These are phyloP conservation scores for Nigrospora oryzae DNA, from an alignment of 2,329 filamentous ascomycete genomes.

Conservation along the genomic window DNA sequence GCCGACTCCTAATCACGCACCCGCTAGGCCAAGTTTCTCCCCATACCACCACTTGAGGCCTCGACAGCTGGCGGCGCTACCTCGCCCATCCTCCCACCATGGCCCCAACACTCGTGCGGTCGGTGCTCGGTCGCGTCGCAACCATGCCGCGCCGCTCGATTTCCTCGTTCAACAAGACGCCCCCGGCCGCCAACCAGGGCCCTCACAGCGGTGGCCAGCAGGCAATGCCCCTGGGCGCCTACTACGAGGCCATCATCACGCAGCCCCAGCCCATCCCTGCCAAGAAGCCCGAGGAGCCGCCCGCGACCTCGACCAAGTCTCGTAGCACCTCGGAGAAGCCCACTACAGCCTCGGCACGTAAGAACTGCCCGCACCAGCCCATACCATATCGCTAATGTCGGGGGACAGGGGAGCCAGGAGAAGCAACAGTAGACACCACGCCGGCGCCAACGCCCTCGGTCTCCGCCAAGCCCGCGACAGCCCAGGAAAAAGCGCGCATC, in stretches of 20 bases:
- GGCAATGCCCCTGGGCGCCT: conserved; percentile 44
- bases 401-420: conserved; percentile 2
- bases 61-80: too few species aligned
- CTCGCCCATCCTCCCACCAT: too few species aligned
- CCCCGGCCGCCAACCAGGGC: conserved; percentile 11
- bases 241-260: conserved; percentile 50
- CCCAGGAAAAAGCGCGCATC: conserved; percentile 51
- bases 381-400: conserved; percentile 2
- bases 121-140: neutral
- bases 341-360: conserved; percentile 12
- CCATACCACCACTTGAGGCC: too few species aligned
- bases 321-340: conserved; percentile 12
- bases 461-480: conserved; percentile 31
- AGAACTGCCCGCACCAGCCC: conserved; percentile 4
- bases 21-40: too few species aligned
- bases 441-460: conserved; percentile 13
- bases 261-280: conserved; percentile 30
- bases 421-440: conserved; percentile 5
- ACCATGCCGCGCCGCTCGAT: conserved; percentile 7
- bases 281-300: conserved; percentile 34
- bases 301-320: conserved; percentile 26
- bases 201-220: conserved; percentile 21
- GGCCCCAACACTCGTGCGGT: too few species aligned
- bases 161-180: conserved; percentile 16
- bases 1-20: too few species aligned